Base-by-base conservation (phyloP, 345 rosid genomes). In the Corymbia maculata region DNA sequence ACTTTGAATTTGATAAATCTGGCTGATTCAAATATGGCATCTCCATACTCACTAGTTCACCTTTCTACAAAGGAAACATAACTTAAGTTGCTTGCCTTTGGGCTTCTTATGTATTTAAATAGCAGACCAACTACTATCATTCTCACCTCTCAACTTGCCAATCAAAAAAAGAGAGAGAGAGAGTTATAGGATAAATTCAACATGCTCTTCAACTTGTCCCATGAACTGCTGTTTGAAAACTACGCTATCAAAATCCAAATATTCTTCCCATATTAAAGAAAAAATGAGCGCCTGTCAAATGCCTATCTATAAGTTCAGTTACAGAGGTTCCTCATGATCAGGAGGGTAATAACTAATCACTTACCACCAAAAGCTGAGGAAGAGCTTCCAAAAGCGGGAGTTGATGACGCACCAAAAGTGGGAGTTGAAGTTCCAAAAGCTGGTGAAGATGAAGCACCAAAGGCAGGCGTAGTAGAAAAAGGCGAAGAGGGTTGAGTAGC, bases 391-490 rank as follows among this genome's bases (percentile, higher is more conserved):
- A 96, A 94, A 55, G 98, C 88, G 64, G 98, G 94, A 79, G 96
- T 88, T 51, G 97, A 94, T 89, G 98, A 90, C 87, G 94, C 94
- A 87, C 95, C 96, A 90, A 95, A 96, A 57, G 95, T 90, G 42
- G 94, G 95, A 61, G 91, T 90, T 51, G 96, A 93, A 90, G 90
- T 90, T 30, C 97, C 97, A 92, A 97, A 95, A 52, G 96, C 93
- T 47, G 97, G 95, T 9, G 98, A 92, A 75, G 98, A 94, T 32
- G 97, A 91, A 84, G 95, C 94, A 88, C 97, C 98, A 93, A 98
- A 98, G 61, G 96, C 88, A 66, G 97, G 68, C 13, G 93, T 90
- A 49, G 99, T 92, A 22, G 95, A 89, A 79, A 96, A 95, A 30
- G 95, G 96, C 11, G 98, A 92, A 28, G 99, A 94, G 51, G 96